These are phyloP conservation scores for Hypholoma fasciculare DNA, from an alignment of 768 basidiomycete species.

Conservation along the genomic window DNA sequence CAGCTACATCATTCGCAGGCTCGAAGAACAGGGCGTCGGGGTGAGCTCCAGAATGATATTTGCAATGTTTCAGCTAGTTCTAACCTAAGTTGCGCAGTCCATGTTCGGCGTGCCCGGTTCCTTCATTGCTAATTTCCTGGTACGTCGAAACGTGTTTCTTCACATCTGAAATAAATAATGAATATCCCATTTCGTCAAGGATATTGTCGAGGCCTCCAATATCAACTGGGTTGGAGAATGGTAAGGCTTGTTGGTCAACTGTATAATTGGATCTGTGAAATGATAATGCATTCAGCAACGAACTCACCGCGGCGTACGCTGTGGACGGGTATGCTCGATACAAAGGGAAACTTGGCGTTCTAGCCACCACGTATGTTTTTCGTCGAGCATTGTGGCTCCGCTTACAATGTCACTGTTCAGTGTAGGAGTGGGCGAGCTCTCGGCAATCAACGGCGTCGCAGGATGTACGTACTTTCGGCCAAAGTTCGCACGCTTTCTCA, in stretches of 20 bases:
- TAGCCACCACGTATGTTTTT: constrained; percentile 10
- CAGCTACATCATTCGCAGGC: too few relatives aligned
- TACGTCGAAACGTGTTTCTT: neutral
- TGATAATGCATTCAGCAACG: constrained; percentile 1
- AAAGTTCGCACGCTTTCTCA: neutral
- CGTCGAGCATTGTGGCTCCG: neutral
- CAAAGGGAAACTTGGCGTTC: constrained; percentile 6
- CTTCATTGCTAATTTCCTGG: constrained; percentile 7
- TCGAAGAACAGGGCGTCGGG: too few relatives aligned
- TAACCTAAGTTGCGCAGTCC: neutral
- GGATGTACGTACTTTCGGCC: constrained; percentile 2
- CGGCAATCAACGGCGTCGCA: constrained; percentile 13
- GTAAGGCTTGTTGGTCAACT: neutral
- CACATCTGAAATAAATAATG: neutral
- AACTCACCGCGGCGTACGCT: constrained; percentile 13
- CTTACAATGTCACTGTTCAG: neutral
- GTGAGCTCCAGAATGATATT: too few relatives aligned
- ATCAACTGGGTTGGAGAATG: constrained; percentile 13
- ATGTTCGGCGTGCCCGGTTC: constrained; percentile 12
- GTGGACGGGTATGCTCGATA: constrained; percentile 12
- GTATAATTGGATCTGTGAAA: neutral
- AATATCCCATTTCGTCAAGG: neutral
- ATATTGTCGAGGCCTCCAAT: constrained; percentile 7
- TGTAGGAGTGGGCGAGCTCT: constrained; percentile 13
- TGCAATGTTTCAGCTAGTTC: too few relatives aligned